Percentiles rank a stretch among this genome's conserved stretches.
These are phyloP conservation scores for Porphyra umbilicalis DNA, from an alignment of 31 red algal genomes.

Conservation along the genomic window DNA sequence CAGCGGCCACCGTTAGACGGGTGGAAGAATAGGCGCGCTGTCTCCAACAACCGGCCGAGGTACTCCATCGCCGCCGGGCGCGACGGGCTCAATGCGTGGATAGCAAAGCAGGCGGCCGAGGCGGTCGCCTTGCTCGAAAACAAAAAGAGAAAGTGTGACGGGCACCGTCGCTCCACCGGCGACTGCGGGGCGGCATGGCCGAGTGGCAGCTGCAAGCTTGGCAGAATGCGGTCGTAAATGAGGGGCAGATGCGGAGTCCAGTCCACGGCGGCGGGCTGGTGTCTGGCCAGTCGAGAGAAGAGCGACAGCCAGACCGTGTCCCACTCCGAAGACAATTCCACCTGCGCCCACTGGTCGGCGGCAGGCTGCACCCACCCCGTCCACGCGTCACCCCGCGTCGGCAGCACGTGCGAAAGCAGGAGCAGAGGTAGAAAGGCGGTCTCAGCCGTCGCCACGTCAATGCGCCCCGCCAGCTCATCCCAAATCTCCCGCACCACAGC, in stretches of 20 bases:
- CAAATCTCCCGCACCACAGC: slow-evolving; percentile 30
- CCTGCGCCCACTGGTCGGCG: slow-evolving; percentile 27
- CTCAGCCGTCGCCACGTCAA: slow-evolving; percentile 24
- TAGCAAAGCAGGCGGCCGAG: slow-evolving; percentile 35
- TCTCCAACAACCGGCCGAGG: slow-evolving; percentile 44
- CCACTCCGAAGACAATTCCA: slow-evolving; percentile 66
- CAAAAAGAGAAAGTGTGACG: slow-evolving; percentile 48
- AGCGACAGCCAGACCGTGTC: slow-evolving; percentile 63
- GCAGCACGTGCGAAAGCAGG: slow-evolving; percentile 37
- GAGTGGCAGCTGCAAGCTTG: slow-evolving; percentile 50
- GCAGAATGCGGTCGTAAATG: slow-evolving; percentile 51
- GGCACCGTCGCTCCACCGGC: slow-evolving; percentile 54
- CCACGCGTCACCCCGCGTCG: slow-evolving; percentile 42
- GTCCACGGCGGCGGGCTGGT: slow-evolving; percentile 57
- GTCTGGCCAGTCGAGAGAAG: slow-evolving; percentile 40
- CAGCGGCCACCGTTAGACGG: slow-evolving; percentile 72
- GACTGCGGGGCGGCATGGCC: slow-evolving; percentile 56
- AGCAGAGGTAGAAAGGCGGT: slow-evolving; percentile 38
- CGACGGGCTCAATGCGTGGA: slow-evolving; percentile 51
- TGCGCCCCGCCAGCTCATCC: slow-evolving; percentile 24
- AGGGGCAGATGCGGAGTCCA: slow-evolving; percentile 45
- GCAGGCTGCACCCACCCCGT: slow-evolving; percentile 53
- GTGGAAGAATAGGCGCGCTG: slow-evolving; percentile 72
- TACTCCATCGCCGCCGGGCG: slow-evolving; percentile 22
- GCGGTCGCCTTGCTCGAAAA: slow-evolving; percentile 28